Conservation (phyloP, 2,329 filamentous ascomycete genomes). For the Aspergillus awamori region DNA sequence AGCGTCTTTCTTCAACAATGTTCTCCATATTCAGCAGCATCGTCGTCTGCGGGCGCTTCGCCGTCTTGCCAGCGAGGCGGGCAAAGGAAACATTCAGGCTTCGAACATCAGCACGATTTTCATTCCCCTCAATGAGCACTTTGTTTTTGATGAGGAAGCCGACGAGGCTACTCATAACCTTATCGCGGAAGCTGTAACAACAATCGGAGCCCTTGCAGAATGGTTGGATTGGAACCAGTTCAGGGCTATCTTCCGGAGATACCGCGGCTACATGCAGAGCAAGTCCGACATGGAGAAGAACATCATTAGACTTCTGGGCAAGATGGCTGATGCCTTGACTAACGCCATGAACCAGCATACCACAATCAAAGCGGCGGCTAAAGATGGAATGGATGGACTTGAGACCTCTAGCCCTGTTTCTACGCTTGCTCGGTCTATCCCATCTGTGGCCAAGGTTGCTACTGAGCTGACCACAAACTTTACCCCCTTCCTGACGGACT, state of each 20-base stretch:
- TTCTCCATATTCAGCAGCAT: slow-evolving; percentile 85
- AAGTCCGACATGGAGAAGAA: slow-evolving; percentile 85
- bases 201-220: slow-evolving; percentile 73
- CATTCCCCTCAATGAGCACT: slow-evolving; percentile 89
- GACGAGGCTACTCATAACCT: slow-evolving; percentile 79
- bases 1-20: slow-evolving; percentile 87
- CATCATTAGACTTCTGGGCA: slow-evolving; percentile 78
- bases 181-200: slow-evolving; percentile 80
- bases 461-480: slow-evolving; percentile 74
- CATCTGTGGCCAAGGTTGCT: slow-evolving; percentile 66
- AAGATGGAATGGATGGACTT: slow-evolving; percentile 32
- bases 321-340: slow-evolving; percentile 76
- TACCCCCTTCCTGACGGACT: slow-evolving; percentile 76
- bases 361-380: slow-evolving; percentile 18
- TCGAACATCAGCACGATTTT: slow-evolving; percentile 84
- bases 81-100: slow-evolving; percentile 66
- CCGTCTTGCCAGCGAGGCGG: slow-evolving; percentile 70
- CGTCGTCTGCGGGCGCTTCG: slow-evolving; percentile 82
- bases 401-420: slow-evolving; percentile 39
- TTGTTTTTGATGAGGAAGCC: slow-evolving; percentile 80
- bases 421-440: slow-evolving; percentile 66
- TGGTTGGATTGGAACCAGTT: slow-evolving; percentile 91
- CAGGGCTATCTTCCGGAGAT: slow-evolving; percentile 79
- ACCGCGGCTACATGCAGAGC: slow-evolving; percentile 76
- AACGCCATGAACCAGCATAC: slow-evolving; percentile 50